A percentile compares a stretch with the other conserved stretches of the same genome.
Evolutionary conservation across 768 basidiomycete species (phyloP).

Genomic region (Trichaptum fuscoviolaceum): DNA sequence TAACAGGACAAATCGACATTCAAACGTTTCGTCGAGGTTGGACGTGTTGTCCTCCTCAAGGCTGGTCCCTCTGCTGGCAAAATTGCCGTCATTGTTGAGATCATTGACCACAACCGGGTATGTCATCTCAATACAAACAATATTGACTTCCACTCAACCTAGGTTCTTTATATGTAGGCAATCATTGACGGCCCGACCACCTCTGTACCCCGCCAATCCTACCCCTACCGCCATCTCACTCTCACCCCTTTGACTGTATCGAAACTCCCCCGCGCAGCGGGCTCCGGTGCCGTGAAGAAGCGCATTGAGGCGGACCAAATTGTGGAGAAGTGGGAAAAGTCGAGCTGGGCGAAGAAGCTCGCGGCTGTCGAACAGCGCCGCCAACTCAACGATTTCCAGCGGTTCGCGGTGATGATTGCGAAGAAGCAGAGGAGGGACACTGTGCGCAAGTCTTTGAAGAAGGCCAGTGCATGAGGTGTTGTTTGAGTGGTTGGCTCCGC

Average conservation of each 20-base stretch:
- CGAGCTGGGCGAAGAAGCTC: constrained; percentile 85
- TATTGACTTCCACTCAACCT: not conserved
- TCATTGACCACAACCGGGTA: constrained; percentile 99
- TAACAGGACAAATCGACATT: constrained; percentile 73
- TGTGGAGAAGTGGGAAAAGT: constrained; percentile 84
- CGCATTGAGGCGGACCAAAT: constrained; percentile 80
- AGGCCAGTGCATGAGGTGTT: constrained; percentile 25
- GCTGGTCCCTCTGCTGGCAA: constrained; percentile 79
- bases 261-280: constrained; percentile 82
- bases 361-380: constrained; percentile 68
- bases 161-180: constrained; percentile 48
- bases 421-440: constrained; percentile 85
- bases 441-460: constrained; percentile 62
- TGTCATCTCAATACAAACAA: constrained; percentile 21
- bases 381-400: constrained; percentile 82
- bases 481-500: not conserved
- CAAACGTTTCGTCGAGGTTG: constrained; percentile 97
- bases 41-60: constrained; percentile 94
- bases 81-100: constrained; percentile 93
- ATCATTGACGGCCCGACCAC: constrained; percentile 93
- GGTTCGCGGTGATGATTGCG: constrained; percentile 81
- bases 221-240: constrained; percentile 87
- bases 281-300: constrained; percentile 78
- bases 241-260: constrained; percentile 83
- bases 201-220: constrained; percentile 86